A percentile compares a stretch with the other conserved stretches of the same genome.
Evolutionary conservation across 768 basidiomycete genomes (phyloP).

Genomic region (Lyophyllum decastes): DNA sequence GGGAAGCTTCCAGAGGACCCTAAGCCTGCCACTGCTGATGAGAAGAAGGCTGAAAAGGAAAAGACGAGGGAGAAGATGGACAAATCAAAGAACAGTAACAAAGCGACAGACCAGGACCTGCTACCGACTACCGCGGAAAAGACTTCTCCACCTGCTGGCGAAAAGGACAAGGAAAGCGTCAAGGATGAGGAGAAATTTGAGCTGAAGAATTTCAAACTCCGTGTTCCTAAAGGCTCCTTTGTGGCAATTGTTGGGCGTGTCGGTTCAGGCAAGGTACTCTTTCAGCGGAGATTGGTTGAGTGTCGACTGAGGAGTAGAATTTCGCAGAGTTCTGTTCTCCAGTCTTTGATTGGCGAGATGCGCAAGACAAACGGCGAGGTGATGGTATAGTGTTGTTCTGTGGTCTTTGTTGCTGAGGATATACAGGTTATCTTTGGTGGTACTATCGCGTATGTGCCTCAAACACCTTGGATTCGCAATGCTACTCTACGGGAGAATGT

Average conservation of each 20-base stretch:
- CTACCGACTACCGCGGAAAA: constrained; percentile 22
- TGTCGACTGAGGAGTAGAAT: neutral
- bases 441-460: constrained; percentile 58
- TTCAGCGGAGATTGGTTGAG: neutral
- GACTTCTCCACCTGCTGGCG: constrained; percentile 14
- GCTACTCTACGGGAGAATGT: constrained; percentile 76
- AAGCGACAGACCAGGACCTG: constrained; percentile 19
- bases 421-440: constrained; percentile 53
- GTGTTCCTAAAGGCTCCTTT: constrained; percentile 56
- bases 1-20: constrained; percentile 20
- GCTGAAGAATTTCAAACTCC: constrained; percentile 46
- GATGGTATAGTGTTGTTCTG: constrained; percentile 8
- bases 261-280: constrained; percentile 65
- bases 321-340: constrained; percentile 53
- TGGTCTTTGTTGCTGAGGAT: neutral
- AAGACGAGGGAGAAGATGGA: constrained; percentile 14
- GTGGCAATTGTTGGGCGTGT: constrained; percentile 76
- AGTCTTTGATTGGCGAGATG: constrained; percentile 70
- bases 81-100: constrained; percentile 18
- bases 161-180: constrained; percentile 15
- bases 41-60: too few relatives aligned
- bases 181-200: constrained; percentile 45
- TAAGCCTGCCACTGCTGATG: constrained; percentile 9
- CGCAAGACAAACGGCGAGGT: constrained; percentile 58
- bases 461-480: constrained; percentile 66